A percentile compares a stretch with the other conserved stretches of the same genome.
Evolutionary conservation across 2,329 filamentous ascomycete genomes (phyloP).

Genomic region (Albophoma yamanashiensis): DNA sequence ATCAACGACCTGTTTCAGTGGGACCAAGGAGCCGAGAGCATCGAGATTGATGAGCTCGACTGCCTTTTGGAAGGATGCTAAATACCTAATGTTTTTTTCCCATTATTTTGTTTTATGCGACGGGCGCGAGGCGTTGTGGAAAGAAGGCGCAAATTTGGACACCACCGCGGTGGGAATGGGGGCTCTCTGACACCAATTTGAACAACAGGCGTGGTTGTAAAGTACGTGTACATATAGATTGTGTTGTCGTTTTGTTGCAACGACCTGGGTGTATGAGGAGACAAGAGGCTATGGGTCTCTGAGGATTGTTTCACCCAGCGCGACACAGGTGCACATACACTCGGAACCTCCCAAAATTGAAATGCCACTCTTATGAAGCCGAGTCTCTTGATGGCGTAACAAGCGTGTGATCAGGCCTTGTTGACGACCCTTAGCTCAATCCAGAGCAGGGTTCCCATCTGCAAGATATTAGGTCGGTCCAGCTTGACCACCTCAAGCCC

Average conservation of each 20-base stretch:
- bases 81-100: conserved; percentile 11
- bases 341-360: conserved; percentile 1
- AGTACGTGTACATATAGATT: conserved; percentile 21
- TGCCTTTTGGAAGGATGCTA: conserved; percentile 69
- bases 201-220: conserved; percentile 10
- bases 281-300: not conserved
- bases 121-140: conserved; percentile 10
- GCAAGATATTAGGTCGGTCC: conserved; percentile 38
- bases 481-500: conserved; percentile 47
- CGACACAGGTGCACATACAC: conserved; percentile 3
- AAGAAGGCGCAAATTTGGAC: not conserved
- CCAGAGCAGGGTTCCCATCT: conserved; percentile 48
- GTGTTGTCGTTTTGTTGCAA: conserved; percentile 10
- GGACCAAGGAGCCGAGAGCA: conserved; percentile 71
- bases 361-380: conserved; percentile 7
- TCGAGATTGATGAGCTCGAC: conserved; percentile 90
- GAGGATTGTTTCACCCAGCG: not conserved
- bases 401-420: conserved; percentile 4
- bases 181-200: not conserved
- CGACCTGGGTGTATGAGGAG: conserved; percentile 9
- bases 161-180: not conserved
- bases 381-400: not conserved
- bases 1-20: conserved; percentile 35
- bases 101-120: conserved; percentile 2
- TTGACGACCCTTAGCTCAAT: conserved; percentile 40